phyloP scores from a whole-genome alignment of 2,329 filamentous ascomycete species.

The Cercospora sp. region DNA sequence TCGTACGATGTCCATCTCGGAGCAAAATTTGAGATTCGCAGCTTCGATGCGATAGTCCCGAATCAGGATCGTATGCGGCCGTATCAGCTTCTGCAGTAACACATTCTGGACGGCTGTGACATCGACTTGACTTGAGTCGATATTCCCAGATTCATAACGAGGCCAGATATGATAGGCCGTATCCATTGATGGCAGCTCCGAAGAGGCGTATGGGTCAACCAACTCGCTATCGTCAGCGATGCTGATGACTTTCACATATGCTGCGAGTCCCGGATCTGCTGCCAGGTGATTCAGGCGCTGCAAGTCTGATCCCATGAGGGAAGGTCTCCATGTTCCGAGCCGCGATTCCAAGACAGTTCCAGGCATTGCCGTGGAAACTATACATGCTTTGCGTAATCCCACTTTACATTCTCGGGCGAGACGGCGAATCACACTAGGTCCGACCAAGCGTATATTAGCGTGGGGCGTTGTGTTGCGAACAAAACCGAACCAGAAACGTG shows the following conservation, averaged over 20 bases:
- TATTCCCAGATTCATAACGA: background rate
- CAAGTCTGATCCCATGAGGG: background rate
- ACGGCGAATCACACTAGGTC: too few species aligned
- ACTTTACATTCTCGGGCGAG: background rate
- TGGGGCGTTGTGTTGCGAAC: too few species aligned
- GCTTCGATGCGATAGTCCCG: background rate
- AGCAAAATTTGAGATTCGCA: background rate
- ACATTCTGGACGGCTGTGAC: background rate
- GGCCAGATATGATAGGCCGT: constrained; percentile 1
- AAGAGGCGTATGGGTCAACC: background rate
- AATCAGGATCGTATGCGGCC: background rate
- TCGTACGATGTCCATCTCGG: background rate
- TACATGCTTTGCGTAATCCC: background rate
- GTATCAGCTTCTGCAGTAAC: background rate
- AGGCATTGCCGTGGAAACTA: too few species aligned
- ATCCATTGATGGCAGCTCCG: background rate
- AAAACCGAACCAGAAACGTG: too few species aligned
- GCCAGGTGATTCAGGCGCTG: background rate
- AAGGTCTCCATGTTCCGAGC: background rate
- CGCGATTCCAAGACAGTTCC: background rate
- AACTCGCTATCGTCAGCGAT: background rate
- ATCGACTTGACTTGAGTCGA: background rate
- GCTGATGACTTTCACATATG: background rate
- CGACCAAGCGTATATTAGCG: too few species aligned
- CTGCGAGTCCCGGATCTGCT: background rate